Evolutionary conservation across 768 basidiomycete genomes (phyloP), one percentile per base, ranked within the genome.

Genomic region (Melanogaster broomeanus): DNA sequence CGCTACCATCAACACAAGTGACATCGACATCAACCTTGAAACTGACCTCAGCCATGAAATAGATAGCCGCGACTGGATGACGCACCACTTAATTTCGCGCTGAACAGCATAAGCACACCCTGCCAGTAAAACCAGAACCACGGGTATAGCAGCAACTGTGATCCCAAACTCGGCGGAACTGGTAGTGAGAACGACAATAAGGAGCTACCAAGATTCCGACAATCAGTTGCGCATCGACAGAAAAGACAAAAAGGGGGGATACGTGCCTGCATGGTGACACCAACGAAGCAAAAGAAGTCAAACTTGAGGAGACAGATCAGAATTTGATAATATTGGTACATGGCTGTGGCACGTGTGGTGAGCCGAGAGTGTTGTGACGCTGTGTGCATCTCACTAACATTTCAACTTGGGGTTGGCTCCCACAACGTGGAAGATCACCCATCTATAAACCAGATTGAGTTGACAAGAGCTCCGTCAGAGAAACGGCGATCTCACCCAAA

Each of bases 351-450:
- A 56, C 33, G 49, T 49, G 41, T 35, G 37, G 51, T 51, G 22
- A 53, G 43, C 44, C 4, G 48, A 27, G 9, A n/a, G 19, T 34
- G 42, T 10, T 18, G 10, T 33, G 12, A 51, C 8, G 8, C 10
- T 21, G 46, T 10, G 37, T 34, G 22, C 25, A 51, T 15, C 38
- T 42, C 15, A 67, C 83, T 51, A 56, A 90, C 91, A 80, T 72
- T 92, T 93, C 81, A 89, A 84, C 59, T 77, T 86, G 10, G 88
- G 87, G 59, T 91, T 89, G 31, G 91, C 91, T 28, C 90, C 90
- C 19, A 93, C 90, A 31, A 89, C 83, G 62, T 92, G 91, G 75
- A 93, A 93, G 62, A 93, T 88, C 35, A 88, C 90, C 92, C 91
- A 93, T 39, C 90, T 92, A 55, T n/a, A 30, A 24, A 46, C 45